phyloP scores from a whole-genome alignment of 495 filamentous ascomycete species.

The Aspergillus indologenus region DNA sequence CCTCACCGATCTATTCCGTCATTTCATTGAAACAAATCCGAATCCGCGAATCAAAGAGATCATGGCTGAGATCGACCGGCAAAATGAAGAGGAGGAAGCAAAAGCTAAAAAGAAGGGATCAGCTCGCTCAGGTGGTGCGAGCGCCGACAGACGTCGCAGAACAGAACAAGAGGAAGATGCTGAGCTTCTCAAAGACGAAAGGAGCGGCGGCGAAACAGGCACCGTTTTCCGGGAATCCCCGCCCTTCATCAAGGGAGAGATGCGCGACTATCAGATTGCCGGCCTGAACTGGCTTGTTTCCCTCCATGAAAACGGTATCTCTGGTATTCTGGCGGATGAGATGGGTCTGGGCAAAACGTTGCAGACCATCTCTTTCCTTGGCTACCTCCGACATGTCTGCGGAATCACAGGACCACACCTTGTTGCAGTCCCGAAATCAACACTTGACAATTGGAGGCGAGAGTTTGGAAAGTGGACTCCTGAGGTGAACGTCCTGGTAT shows the following conservation, averaged over 20 bases:
- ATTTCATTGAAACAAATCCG: conserved; percentile 97
- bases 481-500: conserved; percentile 87
- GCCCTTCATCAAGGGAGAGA: conserved; percentile 75
- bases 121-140: conserved; percentile 79
- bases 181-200: conserved; percentile 89
- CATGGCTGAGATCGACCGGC: conserved; percentile 87
- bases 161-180: conserved; percentile 99
- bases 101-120: conserved; percentile 71
- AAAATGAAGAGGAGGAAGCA: conserved; percentile 71
- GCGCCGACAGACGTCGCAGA: conserved; percentile 71
- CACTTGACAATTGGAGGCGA: conserved; percentile 96
- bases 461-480: conserved; percentile 95
- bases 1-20: conserved; percentile 94
- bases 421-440: conserved; percentile 93
- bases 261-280: conserved; percentile 94
- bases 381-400: conserved; percentile 86
- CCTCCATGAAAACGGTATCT: conserved; percentile 97
- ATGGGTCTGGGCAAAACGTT: conserved; percentile 96
- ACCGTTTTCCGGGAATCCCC: conserved; percentile 94
- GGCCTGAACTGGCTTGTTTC: conserved; percentile 99
- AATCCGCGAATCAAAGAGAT: conserved; percentile 88
- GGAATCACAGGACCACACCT: conserved; percentile 92
- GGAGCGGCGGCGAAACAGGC: conserved; percentile 75
- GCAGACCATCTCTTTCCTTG: conserved; percentile 87
- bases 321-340: conserved; percentile 94